These are phyloP conservation scores for Plectosphaerella cucumerina DNA, from an alignment of 2,329 filamentous ascomycete genomes.

Conservation along the genomic window DNA sequence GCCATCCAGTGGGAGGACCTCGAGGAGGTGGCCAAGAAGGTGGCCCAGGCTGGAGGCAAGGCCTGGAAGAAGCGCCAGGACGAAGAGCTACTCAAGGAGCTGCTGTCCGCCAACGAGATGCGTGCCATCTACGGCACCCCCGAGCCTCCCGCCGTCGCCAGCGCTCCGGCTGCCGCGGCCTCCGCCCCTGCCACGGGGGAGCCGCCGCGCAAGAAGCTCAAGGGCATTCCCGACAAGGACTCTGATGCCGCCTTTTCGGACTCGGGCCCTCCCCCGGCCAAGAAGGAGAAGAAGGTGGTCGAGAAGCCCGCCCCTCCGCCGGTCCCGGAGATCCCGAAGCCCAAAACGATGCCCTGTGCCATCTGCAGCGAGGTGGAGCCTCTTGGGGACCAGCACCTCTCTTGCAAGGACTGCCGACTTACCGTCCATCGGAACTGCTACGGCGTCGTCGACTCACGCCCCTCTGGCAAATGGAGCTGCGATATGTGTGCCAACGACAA, in stretches of 20 bases:
- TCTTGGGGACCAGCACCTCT: constrained; percentile 65
- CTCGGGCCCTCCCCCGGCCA: constrained; percentile 24
- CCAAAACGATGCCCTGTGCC: constrained; percentile 76
- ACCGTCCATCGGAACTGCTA: constrained; percentile 92
- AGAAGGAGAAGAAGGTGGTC: constrained; percentile 52
- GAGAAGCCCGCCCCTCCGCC: constrained; percentile 60
- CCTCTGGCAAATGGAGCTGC: constrained; percentile 81
- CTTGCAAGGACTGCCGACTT: constrained; percentile 83
- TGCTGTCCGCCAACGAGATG: constrained; percentile 61
- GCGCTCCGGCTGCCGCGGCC: constrained; percentile 21
- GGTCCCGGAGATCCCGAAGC: constrained; percentile 72
- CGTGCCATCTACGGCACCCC: constrained; percentile 37
- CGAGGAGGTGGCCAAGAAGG: constrained; percentile 86
- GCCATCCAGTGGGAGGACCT: constrained; percentile 93
- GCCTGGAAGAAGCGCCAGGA: constrained; percentile 87
- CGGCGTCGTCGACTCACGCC: constrained; percentile 69
- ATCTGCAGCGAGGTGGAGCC: constrained; percentile 75
- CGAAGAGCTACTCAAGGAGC: constrained; percentile 79
- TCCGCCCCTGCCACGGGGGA: constrained; percentile 34
- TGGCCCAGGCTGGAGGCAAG: constrained; percentile 72
- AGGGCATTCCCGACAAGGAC: constrained; percentile 47
- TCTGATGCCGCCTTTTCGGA: constrained; percentile 42
- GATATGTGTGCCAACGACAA: constrained; percentile 96
- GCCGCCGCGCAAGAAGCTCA: constrained; percentile 63
- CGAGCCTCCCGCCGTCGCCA: constrained; percentile 21